Conservation (phyloP, 805 yeast genomes). For the Komagataella pseudopastoris region DNA sequence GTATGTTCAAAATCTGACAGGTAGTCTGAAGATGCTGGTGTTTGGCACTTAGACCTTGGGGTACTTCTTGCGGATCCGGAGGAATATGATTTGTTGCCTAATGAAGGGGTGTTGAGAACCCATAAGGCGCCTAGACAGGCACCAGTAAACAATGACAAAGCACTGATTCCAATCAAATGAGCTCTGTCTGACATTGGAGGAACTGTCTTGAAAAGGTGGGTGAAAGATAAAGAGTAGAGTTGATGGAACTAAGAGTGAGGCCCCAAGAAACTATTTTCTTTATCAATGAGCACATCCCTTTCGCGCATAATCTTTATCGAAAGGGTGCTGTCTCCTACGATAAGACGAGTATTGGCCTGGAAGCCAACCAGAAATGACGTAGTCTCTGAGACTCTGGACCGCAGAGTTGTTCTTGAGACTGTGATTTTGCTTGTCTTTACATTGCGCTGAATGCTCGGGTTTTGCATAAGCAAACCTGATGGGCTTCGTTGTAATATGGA, state of each 20-base stretch:
- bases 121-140: slow-evolving; percentile 15
- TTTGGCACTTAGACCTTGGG: slow-evolving; percentile 2
- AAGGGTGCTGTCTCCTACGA: not conserved
- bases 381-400: too few relatives aligned
- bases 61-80: not conserved
- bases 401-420: too few relatives aligned
- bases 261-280: not conserved
- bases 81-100: not conserved
- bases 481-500: not conserved
- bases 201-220: not conserved
- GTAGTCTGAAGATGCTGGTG: slow-evolving; percentile 12
- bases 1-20: slow-evolving; percentile 9
- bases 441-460: not conserved
- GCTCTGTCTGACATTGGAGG: not conserved
- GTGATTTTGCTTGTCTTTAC: not conserved
- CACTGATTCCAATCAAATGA: slow-evolving; percentile 1
- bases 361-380: too few relatives aligned
- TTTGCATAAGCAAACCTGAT: not conserved
- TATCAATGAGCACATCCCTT: not conserved
- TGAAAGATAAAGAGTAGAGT: not conserved
- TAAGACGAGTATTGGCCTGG: too few relatives aligned
- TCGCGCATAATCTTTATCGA: not conserved
- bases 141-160: slow-evolving; percentile 15
- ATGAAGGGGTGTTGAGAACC: slow-evolving; percentile 5
- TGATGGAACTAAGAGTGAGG: not conserved